Evolutionary conservation across 2,329 filamentous ascomycete genomes (phyloP).

Genomic region (Ophiocordyceps camponoti-saundersi): DNA sequence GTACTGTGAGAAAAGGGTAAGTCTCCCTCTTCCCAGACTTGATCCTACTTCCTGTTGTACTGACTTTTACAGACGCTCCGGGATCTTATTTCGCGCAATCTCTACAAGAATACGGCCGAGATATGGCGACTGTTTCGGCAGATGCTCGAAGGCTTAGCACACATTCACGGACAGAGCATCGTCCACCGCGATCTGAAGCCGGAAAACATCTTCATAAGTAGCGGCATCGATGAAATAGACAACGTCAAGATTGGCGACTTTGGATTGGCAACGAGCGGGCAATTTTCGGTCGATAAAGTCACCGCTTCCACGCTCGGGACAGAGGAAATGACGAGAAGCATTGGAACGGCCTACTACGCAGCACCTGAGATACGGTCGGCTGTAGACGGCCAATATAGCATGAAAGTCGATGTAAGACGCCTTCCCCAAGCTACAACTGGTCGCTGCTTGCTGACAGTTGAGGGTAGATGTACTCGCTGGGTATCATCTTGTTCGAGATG

Average conservation of each 20-base stretch:
- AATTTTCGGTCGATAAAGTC: conserved; percentile 46
- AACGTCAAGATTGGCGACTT: conserved; percentile 97
- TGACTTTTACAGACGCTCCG: conserved; percentile 46
- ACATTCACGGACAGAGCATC: conserved; percentile 81
- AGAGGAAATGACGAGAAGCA: conserved; percentile 52
- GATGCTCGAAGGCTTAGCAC: conserved; percentile 72
- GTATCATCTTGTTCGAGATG: conserved; percentile 99
- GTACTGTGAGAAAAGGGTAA: conserved; percentile 77
- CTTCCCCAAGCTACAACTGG: neutral
- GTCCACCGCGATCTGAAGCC: conserved; percentile 94
- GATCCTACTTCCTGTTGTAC: neutral
- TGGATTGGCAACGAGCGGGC: conserved; percentile 78
- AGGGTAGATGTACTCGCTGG: conserved; percentile 75
- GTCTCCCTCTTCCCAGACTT: conserved; percentile 8
- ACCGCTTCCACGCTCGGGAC: conserved; percentile 23
- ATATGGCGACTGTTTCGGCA: conserved; percentile 86
- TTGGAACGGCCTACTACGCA: conserved; percentile 75
- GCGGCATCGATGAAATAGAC: conserved; percentile 52
- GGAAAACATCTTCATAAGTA: conserved; percentile 83
- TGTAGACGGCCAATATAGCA: conserved; percentile 62
- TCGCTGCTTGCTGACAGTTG: neutral
- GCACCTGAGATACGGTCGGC: conserved; percentile 77
- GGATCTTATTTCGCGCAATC: conserved; percentile 63
- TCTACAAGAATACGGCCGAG: conserved; percentile 59
- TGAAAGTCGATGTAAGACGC: conserved; percentile 66